phyloP scores from a whole-genome alignment of 2,329 filamentous ascomycete species.

The Rhexocercosporidium sp. region DNA sequence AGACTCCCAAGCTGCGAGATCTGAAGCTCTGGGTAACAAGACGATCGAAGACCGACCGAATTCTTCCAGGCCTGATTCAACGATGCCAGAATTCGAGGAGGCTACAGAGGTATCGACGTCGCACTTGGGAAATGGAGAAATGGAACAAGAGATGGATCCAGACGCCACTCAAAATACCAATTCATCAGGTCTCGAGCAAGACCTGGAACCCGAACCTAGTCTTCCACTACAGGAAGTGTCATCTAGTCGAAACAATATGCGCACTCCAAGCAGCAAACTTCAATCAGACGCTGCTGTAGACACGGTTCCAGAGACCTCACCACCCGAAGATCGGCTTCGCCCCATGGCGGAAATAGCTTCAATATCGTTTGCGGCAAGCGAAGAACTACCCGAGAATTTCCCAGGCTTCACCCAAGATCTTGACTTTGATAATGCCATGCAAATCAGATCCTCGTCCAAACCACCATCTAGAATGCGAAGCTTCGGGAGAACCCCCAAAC shows the following conservation, averaged over 20 bases:
- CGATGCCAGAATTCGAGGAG: neutral
- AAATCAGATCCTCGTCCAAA: constrained; percentile 13
- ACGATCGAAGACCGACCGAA: neutral
- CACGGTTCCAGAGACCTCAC: constrained; percentile 42
- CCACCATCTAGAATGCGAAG: neutral
- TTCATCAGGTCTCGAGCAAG: neutral
- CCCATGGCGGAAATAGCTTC: constrained; percentile 38
- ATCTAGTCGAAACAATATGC: constrained; percentile 16
- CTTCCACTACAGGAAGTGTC: constrained; percentile 29
- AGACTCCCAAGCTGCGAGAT: constrained; percentile 33
- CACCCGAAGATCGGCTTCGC: constrained; percentile 28
- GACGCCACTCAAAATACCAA: neutral
- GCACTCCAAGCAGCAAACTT: constrained; percentile 22
- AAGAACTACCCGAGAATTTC: constrained; percentile 27
- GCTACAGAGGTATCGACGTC: neutral
- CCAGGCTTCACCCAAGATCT: constrained; percentile 40
- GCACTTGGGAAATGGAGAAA: neutral
- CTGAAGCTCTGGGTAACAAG: neutral
- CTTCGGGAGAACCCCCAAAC: neutral
- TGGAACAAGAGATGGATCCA: neutral
- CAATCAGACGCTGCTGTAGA: constrained; percentile 21
- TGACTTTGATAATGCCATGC: constrained; percentile 32
- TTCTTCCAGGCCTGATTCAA: neutral
- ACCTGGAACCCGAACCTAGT: constrained; percentile 5
- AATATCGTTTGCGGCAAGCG: constrained; percentile 31